These are phyloP conservation scores for Gossypium schwendimanii DNA, from an alignment of 441 rosid genomes.

Conservation along the genomic window DNA sequence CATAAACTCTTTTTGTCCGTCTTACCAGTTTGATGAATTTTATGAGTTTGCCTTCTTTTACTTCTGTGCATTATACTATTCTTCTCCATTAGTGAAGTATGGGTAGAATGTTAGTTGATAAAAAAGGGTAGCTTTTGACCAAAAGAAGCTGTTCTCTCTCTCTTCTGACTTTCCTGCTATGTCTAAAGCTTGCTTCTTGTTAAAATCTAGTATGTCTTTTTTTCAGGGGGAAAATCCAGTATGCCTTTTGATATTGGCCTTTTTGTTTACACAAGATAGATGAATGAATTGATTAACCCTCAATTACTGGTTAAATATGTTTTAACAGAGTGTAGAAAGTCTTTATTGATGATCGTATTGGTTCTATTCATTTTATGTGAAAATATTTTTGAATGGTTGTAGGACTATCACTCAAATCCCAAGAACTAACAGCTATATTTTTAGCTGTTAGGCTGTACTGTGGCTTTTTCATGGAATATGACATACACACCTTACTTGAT, in stretches of 20 bases:
- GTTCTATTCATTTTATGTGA: background rate
- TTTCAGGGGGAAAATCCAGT: background rate
- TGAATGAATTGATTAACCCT: background rate
- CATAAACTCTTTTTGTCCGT: background rate
- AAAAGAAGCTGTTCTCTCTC: background rate
- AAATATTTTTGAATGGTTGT: slow-evolving; percentile 25
- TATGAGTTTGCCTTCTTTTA: background rate
- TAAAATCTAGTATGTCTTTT: background rate
- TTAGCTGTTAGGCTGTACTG: slow-evolving; percentile 51
- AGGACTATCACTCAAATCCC: slow-evolving; percentile 90
- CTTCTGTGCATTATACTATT: background rate
- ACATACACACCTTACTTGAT: slow-evolving; percentile 88
- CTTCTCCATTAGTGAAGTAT: background rate
- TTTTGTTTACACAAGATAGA: background rate
- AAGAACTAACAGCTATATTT: slow-evolving; percentile 89
- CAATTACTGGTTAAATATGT: background rate
- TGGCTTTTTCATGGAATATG: slow-evolving; percentile 27
- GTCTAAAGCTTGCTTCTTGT: background rate
- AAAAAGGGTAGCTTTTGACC: background rate
- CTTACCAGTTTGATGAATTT: background rate
- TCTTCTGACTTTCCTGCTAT: background rate
- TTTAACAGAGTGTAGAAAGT: background rate
- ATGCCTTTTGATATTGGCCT: background rate
- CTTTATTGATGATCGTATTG: background rate
- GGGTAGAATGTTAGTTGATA: background rate